Base-by-base conservation (phyloP, 2,329 filamentous ascomycete species). In the Talaromyces albobiverticillius region DNA sequence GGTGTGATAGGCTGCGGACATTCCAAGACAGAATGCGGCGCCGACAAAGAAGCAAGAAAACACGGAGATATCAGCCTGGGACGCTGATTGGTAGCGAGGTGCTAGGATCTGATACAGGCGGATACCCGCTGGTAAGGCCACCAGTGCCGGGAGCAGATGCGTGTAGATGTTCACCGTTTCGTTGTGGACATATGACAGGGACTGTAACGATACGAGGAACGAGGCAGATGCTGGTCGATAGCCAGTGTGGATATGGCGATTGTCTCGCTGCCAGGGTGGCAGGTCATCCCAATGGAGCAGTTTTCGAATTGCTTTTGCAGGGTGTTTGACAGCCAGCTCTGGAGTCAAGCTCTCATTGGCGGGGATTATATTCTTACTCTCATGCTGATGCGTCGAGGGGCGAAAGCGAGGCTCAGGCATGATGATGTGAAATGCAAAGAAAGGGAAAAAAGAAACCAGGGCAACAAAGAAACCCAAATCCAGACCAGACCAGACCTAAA, bases 1-100 rank as follows among this genome's bases (percentile, higher is more conserved):
- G 2, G 89, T 82, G 69, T 99, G 94, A 68, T 86, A 99, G 2
- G 87, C 88, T 4, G 90, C 88, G 62, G 87, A 91, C 85, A 92
- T 89, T 20, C 87, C 86, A 50, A 94, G 75, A 63, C 89, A 93
- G 31, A 83, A 64, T 25, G 85, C 79, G 1, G 87, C 88, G 42
- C 90, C 90, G 22, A 76, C 76, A 64, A 95, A 91, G 78, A 94
- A 96, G 72, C 86, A 91, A 1, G 77, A 75, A 67, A 95, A 90
- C 26, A 84, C 89, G 32, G 84, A 59, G n/a, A 89, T 76, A 67
- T 95, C 90, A 3, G 80, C 73, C 8, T 65, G 56, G 8, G 77
- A 78, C 6, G 88, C 87, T 2, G 79, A 76, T 8, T 77, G 77
- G 64, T 92, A 93, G 8, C 89, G 82, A 34, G 87, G 82, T 11